These are phyloP conservation scores for Nannizzia gypsea DNA, from an alignment of 2,329 filamentous ascomycete genomes.

Conservation along the genomic window DNA sequence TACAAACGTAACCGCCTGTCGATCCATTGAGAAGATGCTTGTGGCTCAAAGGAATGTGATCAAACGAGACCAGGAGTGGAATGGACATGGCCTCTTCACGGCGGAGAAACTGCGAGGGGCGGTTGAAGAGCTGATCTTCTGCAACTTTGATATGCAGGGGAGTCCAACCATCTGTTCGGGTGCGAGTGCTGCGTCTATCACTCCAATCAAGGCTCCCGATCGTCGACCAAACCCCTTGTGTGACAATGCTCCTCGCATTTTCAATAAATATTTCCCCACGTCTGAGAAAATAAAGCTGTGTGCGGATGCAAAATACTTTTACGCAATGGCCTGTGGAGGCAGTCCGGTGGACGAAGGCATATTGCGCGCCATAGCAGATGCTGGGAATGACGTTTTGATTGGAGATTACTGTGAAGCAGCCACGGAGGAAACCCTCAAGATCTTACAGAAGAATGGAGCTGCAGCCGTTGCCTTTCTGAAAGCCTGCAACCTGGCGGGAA, in stretches of 20 bases:
- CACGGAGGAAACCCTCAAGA: slow-evolving; percentile 7
- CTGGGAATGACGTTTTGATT: slow-evolving; percentile 18
- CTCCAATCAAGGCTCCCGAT: slow-evolving; percentile 14
- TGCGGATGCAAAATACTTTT: slow-evolving; percentile 49
- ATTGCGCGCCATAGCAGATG: slow-evolving; percentile 15
- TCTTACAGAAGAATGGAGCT: slow-evolving; percentile 15
- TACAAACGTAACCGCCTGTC: neutral
- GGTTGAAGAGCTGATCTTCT: slow-evolving; percentile 12
- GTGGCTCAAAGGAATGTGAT: neutral
- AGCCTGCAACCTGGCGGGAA: slow-evolving; percentile 13
- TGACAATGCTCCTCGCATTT: slow-evolving; percentile 9
- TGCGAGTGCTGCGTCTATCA: neutral
- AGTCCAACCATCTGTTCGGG: slow-evolving; percentile 8
- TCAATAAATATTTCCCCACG: slow-evolving; percentile 15
- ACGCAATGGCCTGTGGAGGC: slow-evolving; percentile 50
- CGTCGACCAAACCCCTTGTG: slow-evolving; percentile 12
- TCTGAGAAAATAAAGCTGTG: slow-evolving; percentile 16
- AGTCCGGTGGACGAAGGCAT: slow-evolving; percentile 14
- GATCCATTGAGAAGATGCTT: slow-evolving; percentile 6
- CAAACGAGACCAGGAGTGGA: slow-evolving; percentile 13
- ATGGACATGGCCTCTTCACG: slow-evolving; percentile 13
- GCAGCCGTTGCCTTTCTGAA: slow-evolving; percentile 18
- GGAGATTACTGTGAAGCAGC: slow-evolving; percentile 19
- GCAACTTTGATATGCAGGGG: slow-evolving; percentile 10
- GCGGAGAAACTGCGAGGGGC: slow-evolving; percentile 9